Evolutionary conservation across 176 grass and related monocot species (phyloP).

Genomic region (Oryza brachyantha): DNA sequence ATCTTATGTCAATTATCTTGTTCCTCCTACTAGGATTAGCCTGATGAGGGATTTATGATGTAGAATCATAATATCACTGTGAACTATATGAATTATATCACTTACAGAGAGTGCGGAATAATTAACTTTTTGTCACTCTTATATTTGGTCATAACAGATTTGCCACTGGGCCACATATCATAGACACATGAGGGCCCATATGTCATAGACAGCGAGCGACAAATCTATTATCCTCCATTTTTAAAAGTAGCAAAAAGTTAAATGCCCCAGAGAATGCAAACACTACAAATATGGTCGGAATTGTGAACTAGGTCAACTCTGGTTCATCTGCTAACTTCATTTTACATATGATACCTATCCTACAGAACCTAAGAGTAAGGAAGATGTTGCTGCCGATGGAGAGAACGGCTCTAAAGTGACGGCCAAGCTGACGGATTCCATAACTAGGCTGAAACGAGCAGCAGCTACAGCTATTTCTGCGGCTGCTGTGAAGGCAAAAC

Average conservation of each 20-base stretch:
- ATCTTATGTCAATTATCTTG: neutral
- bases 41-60: neutral
- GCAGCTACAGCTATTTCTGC: slow-evolving; percentile 81
- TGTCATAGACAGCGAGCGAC: no score
- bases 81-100: slow-evolving; percentile 3
- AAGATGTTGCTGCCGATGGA: slow-evolving; percentile 31
- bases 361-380: slow-evolving; percentile 46
- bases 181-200: no score
- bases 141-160: no score
- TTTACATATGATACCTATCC: slow-evolving; percentile 28
- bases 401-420: slow-evolving; percentile 34
- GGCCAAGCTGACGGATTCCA: slow-evolving; percentile 40
- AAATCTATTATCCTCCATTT: no score
- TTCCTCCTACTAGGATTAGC: neutral
- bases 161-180: no score
- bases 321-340: neutral
- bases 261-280: neutral
- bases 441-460: slow-evolving; percentile 77
- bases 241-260: no score
- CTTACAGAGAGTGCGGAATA: neutral
- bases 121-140: no score
- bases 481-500: slow-evolving; percentile 83
- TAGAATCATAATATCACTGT: slow-evolving; percentile 22
- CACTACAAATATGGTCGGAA: slow-evolving; percentile 19
- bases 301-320: neutral